Conservation (phyloP, 2,329 filamentous ascomycete genomes). For the Sporothrix pallida region DNA sequence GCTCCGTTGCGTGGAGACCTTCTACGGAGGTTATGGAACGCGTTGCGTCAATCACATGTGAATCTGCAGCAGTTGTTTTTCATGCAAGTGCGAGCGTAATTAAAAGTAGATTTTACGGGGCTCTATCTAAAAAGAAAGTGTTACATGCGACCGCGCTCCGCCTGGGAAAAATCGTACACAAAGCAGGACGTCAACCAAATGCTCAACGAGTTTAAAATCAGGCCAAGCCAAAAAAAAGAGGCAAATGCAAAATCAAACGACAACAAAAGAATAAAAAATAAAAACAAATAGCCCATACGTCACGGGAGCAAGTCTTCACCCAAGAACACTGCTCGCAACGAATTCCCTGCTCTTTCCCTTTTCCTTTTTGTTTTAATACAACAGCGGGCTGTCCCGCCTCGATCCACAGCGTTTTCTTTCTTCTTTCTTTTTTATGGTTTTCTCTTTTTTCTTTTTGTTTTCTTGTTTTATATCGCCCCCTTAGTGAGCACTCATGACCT, state of each 20-base stretch:
- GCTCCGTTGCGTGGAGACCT: background rate
- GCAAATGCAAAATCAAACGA: constrained; percentile 13
- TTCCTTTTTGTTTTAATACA: background rate
- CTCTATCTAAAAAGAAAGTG: constrained; percentile 20
- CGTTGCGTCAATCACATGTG: constrained; percentile 7
- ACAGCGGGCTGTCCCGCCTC: background rate
- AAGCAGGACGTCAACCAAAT: background rate
- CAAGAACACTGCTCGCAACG: background rate
- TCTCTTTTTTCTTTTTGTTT: background rate
- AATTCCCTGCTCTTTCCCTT: background rate
- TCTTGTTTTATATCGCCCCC: background rate
- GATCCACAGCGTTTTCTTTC: background rate
- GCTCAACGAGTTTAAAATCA: background rate
- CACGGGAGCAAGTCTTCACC: constrained; percentile 1
- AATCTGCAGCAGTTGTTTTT: background rate
- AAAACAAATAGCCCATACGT: background rate
- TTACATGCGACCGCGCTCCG: constrained; percentile 9
- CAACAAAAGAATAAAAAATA: background rate
- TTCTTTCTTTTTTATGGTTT: background rate
- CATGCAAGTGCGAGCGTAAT: background rate
- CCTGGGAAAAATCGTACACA: constrained; percentile 14
- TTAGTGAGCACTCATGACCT: constrained; percentile 59
- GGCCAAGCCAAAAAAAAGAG: constrained; percentile 19
- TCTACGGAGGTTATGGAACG: too few relatives aligned
- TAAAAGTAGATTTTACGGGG: constrained; percentile 6